Conservation (phyloP, 345 rosid genomes). For the Gossypium anomalum region DNA sequence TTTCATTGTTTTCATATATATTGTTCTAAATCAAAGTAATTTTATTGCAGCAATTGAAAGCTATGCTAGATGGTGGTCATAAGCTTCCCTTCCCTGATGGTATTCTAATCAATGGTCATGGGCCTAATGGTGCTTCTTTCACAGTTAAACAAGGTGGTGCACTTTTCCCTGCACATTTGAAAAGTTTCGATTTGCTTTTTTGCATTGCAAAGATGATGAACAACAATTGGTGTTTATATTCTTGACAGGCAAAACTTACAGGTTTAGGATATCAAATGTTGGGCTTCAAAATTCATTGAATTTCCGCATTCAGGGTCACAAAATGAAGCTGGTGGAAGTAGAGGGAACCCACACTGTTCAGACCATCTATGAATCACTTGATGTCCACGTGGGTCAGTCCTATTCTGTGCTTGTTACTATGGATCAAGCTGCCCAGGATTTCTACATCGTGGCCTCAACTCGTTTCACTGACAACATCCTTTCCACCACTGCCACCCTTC, state of each 20-base stretch:
- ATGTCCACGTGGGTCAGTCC: slow-evolving; percentile 82
- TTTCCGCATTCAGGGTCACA: slow-evolving; percentile 66
- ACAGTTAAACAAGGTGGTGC: slow-evolving; percentile 70
- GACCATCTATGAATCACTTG: slow-evolving; percentile 53
- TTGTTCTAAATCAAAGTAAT: not conserved
- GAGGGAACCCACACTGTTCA: slow-evolving; percentile 91
- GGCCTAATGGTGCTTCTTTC: slow-evolving; percentile 41
- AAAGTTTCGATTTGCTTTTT: not conserved
- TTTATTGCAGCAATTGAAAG: slow-evolving; percentile 45
- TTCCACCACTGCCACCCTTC: slow-evolving; percentile 48
- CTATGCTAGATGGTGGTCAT: slow-evolving; percentile 56
- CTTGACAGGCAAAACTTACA: slow-evolving; percentile 61
- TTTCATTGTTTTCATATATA: too few relatives aligned
- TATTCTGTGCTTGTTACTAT: slow-evolving; percentile 82
- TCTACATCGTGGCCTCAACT: slow-evolving; percentile 55
- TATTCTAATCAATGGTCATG: slow-evolving; percentile 73
- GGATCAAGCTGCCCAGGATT: slow-evolving; percentile 60
- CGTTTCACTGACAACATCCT: slow-evolving; percentile 48
- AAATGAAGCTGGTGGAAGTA: slow-evolving; percentile 75
- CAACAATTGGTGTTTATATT: not conserved
- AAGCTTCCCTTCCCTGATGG: slow-evolving; percentile 58
- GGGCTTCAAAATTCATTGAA: slow-evolving; percentile 69
- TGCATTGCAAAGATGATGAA: not conserved
- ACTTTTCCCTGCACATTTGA: not conserved
- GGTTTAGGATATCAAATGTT: slow-evolving; percentile 84